Evolutionary conservation across 2,329 filamentous ascomycete genomes (phyloP).

Genomic region (Fusarium buharicum): DNA sequence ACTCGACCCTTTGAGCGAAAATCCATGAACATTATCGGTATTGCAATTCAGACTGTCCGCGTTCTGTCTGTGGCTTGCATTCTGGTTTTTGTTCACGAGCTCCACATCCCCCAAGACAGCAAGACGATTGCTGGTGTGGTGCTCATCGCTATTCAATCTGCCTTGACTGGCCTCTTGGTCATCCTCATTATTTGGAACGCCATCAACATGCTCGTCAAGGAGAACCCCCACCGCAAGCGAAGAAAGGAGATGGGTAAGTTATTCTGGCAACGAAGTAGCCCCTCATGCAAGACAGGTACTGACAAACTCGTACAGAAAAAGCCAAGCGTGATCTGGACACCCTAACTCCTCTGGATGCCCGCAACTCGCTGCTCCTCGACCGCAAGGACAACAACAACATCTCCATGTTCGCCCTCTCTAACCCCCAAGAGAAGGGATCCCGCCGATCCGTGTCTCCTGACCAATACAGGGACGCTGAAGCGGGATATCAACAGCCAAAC

Average conservation of each 20-base stretch:
- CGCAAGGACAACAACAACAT: conserved; percentile 54
- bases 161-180: conserved; percentile 82
- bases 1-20: conserved; percentile 86
- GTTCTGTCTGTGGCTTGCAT: conserved; percentile 90
- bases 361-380: conserved; percentile 84
- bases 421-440: conserved; percentile 51
- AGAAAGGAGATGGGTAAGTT: conserved; percentile 88
- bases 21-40: conserved; percentile 92
- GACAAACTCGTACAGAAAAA: conserved; percentile 70
- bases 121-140: conserved; percentile 95
- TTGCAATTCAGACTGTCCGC: conserved; percentile 87
- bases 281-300: conserved; percentile 16
- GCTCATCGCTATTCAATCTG: conserved; percentile 89
- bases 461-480: conserved; percentile 44
- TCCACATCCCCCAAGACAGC: conserved; percentile 88
- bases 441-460: conserved; percentile 50
- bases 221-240: conserved; percentile 89
- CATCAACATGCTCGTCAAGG: conserved; percentile 80
- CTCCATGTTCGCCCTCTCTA: conserved; percentile 58
- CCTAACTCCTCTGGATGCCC: conserved; percentile 86
- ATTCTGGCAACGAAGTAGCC: not conserved
- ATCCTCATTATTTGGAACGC: conserved; percentile 92
- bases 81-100: conserved; percentile 91
- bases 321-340: conserved; percentile 79
- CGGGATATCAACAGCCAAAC: conserved; percentile 35